Evolutionary conservation across 495 filamentous ascomycete species (phyloP), one percentile per base, ranked within the genome.

Genomic region (Penicillium waksmanii): DNA sequence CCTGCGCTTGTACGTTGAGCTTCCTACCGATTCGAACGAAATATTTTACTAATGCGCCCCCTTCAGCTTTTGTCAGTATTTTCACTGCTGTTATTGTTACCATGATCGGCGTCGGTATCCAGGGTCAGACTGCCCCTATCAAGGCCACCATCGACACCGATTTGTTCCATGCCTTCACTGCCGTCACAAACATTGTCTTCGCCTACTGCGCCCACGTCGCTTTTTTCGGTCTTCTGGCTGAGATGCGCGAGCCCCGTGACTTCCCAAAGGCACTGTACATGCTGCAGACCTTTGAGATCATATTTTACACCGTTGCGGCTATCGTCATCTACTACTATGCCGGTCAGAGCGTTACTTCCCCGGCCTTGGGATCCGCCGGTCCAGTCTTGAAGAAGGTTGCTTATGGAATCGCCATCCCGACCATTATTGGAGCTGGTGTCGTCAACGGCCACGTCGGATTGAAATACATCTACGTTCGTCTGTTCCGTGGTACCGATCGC

Each of bases 391-490:
- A 84, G 60, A 92, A 91, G 73, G 69, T 77, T 17, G 87, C 89
- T 3, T 96, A 89, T 61, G 90, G 90, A 15, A 74, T 94, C 55
- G 91, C 89, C 23, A 73, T 90, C 2, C 91, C 91, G 0, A 90
- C 89, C n/a, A 75, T 77, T 51, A 62, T 77, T 23, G 67, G 72
- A 34, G 70, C 68, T 13, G 73, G 72, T 59, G 71, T 77, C 35
- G 85, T 92, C 63, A 86, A 89, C 69, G 89, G 84, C 69, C 79
- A 83, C 50, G 76, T 83, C 21, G 79, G 79, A 31, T 58, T 67
- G 27, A 88, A 88, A 63, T 89, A 89, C 60, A 79, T 92, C 55
- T 87, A 87, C 63, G 82, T 85, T 13, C 81, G 85, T 5, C 38
- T 87, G 5, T 87, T 85, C 72, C 76, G 73, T 8, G 72, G 82